These are phyloP conservation scores for Isoetes taiwanensis DNA, from an alignment of 75 land plant species.

Conservation along the genomic window DNA sequence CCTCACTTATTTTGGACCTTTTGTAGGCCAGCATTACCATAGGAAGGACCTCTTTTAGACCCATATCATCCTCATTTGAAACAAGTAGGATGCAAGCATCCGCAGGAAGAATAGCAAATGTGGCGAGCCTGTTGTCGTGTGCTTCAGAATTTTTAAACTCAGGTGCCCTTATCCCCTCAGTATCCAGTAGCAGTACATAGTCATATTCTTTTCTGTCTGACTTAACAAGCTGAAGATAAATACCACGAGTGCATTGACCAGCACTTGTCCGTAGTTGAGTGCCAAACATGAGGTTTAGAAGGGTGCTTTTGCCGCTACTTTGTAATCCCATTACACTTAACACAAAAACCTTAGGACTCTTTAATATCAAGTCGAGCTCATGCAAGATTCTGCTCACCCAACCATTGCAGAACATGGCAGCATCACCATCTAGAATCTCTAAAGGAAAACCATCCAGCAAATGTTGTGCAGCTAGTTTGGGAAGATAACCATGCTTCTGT, in stretches of 20 bases:
- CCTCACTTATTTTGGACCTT: slow-evolving; percentile 6
- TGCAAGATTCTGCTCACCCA: slow-evolving; percentile 4
- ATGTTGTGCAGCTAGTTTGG: background rate
- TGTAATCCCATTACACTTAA: slow-evolving; percentile 15
- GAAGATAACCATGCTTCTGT: background rate
- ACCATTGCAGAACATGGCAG: slow-evolving; percentile 6
- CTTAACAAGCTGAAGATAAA: slow-evolving; percentile 9
- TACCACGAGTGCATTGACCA: slow-evolving; percentile 10
- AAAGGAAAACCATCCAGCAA: slow-evolving; percentile 12
- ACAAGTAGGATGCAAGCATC: slow-evolving; percentile 14
- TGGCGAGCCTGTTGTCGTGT: slow-evolving; percentile 13
- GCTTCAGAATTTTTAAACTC: background rate
- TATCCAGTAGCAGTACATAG: slow-evolving; percentile 13
- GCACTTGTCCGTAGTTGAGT: slow-evolving; percentile 11
- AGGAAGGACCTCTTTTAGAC: slow-evolving; percentile 12
- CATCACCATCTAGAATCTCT: slow-evolving; percentile 12
- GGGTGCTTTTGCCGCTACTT: slow-evolving; percentile 14
- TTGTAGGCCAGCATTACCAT: slow-evolving; percentile 16
- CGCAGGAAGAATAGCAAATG: slow-evolving; percentile 11
- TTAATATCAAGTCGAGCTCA: background rate
- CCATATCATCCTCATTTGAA: slow-evolving; percentile 3
- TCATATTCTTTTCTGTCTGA: slow-evolving; percentile 11
- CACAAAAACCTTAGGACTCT: slow-evolving; percentile 7
- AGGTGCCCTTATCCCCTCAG: slow-evolving; percentile 8
- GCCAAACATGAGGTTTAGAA: slow-evolving; percentile 18